Base-by-base conservation (phyloP, 2,329 filamentous ascomycete genomes). In the Fusarium buharicum region DNA sequence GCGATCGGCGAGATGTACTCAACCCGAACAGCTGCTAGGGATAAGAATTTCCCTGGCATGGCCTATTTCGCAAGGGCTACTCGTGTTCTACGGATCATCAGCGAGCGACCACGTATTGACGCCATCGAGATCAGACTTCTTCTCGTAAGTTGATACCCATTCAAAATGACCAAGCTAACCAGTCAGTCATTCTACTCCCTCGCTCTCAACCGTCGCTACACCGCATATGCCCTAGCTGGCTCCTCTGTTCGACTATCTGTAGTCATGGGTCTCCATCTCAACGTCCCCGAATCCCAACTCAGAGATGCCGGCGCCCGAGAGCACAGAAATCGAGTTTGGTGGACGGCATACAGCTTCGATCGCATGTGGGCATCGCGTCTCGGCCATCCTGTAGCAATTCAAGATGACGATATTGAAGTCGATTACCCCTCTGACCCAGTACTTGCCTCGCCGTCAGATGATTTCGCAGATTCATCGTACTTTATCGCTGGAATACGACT, bases 321-420 rank as follows among this genome's bases (percentile, higher is more conserved):
- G 50, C 78, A 80, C 18, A 68, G 79, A 2, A 74, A 73, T 8
- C 69, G 78, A 2, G 70, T 80, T 1, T 80, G 76, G 74, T 80
- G 77, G 78, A 79, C 78, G 0, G 73, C 78, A 0, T 81, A 80
- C 38, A 75, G 72, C 9, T 71, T 81, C 18, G 79, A 81, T 52
- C 75, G 81, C 3, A 78, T 83, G 73, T 81, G 77, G 75, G 79
- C 79, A 4, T 79, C 80, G 0, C 80, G 81, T 41, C 74, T 83
- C 46, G 79, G 81, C 0, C 76, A 82, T 20, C 80, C 82, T 0
- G 75, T 79, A 7, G 78, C 80, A 34, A 78, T 84, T 6, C 75
- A 76, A 12, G 81, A 84, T 46, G 75, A 80, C 31, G 81, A 82
- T 16, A 82, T 83, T 4, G 72, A 78, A 28, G 77, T 80, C 5